Percentiles rank a stretch among this genome's conserved stretches.
phyloP scores from a whole-genome alignment of 192 early-diverging fungal species.

The Paraglomus brasilianum region DNA sequence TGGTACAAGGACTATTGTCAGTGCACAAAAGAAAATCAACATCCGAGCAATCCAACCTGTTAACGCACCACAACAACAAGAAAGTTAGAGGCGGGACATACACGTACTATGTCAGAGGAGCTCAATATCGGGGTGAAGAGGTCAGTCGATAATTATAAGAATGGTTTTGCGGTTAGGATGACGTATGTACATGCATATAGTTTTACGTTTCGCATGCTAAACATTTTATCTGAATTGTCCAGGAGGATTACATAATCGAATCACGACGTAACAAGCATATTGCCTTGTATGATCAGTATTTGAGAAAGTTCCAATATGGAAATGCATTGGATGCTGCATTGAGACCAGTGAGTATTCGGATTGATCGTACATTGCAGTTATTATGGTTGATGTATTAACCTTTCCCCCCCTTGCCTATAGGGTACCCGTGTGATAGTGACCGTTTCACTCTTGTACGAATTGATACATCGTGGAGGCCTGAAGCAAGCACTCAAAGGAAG shows the following conservation, averaged over 20 bases:
- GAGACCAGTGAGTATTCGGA: constrained; percentile 49
- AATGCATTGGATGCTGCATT: constrained; percentile 88
- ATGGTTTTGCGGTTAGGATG: no score
- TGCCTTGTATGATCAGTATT: constrained; percentile 75
- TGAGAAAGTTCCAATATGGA: constrained; percentile 84
- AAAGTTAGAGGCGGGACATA: constrained; percentile 60
- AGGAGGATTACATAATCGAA: constrained; percentile 80
- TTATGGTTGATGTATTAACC: neutral
- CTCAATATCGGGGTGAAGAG: constrained; percentile 44
- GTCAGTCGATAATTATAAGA: no score
- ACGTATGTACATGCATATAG: no score
- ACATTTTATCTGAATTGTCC: no score
- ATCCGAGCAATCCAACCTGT: constrained; percentile 33
- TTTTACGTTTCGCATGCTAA: no score
- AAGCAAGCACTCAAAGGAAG: constrained; percentile 76
- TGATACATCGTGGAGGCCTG: constrained; percentile 84
- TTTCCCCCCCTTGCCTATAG: constrained; percentile 24
- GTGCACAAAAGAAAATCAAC: constrained; percentile 70
- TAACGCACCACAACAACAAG: constrained; percentile 20
- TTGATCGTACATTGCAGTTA: neutral
- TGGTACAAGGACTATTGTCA: constrained; percentile 85
- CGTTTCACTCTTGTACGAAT: constrained; percentile 82
- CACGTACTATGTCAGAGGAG: constrained; percentile 72
- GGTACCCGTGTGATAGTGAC: constrained; percentile 54
- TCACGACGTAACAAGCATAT: constrained; percentile 59